phyloP scores from a whole-genome alignment of 2,329 filamentous ascomycete species.

The Penicillium sp. region DNA sequence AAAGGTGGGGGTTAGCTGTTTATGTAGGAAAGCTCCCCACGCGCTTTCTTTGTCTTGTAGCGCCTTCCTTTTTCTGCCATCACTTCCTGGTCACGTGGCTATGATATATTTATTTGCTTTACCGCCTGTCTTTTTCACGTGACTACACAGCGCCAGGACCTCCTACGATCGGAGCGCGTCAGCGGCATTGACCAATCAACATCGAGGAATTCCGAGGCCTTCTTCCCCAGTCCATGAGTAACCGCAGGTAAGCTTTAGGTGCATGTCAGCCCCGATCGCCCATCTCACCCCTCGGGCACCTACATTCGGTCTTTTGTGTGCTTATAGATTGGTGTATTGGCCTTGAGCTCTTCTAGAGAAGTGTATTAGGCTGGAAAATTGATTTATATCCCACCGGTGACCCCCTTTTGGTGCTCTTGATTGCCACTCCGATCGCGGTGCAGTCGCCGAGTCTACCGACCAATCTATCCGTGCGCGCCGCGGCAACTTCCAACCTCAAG shows the following conservation, averaged over 20 bases:
- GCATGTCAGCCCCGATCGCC: slow-evolving; percentile 12
- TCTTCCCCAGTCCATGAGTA: slow-evolving; percentile 6
- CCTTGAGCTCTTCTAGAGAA: background rate
- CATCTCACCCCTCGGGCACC: slow-evolving; percentile 1
- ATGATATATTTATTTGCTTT: background rate
- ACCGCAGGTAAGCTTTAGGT: slow-evolving; percentile 25
- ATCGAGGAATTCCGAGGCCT: slow-evolving; percentile 9
- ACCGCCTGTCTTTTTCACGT: background rate
- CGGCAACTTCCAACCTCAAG: background rate
- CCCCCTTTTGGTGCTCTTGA: background rate
- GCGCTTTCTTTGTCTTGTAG: slow-evolving; percentile 14
- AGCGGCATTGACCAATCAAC: slow-evolving; percentile 15
- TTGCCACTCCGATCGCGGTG: slow-evolving; percentile 1
- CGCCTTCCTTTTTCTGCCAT: slow-evolving; percentile 5
- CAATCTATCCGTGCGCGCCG: background rate
- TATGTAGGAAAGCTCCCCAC: slow-evolving; percentile 15
- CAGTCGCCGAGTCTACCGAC: background rate
- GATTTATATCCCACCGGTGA: background rate
- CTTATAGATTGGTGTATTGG: background rate
- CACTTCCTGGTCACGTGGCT: background rate
- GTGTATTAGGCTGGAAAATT: background rate
- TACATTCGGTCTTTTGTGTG: background rate
- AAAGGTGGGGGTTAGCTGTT: background rate
- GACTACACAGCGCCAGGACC: slow-evolving; percentile 16
- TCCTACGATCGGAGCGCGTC: slow-evolving; percentile 13